These are phyloP conservation scores for Isatis tinctoria DNA, from an alignment of 345 rosid species.

Conservation along the genomic window DNA sequence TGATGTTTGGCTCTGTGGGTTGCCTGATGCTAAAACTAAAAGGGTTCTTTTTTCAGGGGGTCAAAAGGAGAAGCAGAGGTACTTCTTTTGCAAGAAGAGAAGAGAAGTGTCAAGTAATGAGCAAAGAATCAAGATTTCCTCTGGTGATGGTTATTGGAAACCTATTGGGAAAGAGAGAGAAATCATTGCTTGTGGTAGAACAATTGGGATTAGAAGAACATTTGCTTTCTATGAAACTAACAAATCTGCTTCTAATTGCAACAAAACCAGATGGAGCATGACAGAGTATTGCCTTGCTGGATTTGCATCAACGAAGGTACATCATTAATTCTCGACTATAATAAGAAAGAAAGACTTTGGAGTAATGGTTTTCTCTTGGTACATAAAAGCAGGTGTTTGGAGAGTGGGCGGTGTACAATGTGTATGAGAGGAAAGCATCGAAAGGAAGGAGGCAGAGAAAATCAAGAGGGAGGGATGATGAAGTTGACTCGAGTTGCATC, in stretches of 20 bases:
- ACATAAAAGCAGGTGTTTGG: conserved; percentile 37
- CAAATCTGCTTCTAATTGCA: conserved; percentile 12
- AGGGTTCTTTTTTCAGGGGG: conserved; percentile 39
- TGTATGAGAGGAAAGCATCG: conserved; percentile 55
- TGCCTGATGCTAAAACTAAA: not conserved
- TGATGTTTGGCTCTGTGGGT: not conserved
- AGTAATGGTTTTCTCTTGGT: conserved; percentile 10
- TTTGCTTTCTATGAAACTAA: conserved; percentile 45
- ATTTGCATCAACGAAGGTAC: conserved; percentile 29
- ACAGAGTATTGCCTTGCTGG: conserved; percentile 51
- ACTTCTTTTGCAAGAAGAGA: conserved; percentile 54
- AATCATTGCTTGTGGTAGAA: conserved; percentile 38
- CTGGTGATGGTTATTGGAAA: conserved; percentile 77
- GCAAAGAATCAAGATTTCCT: conserved; percentile 30
- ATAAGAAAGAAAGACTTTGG: not conserved
- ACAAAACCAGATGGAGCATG: conserved; percentile 58
- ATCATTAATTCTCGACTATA: not conserved
- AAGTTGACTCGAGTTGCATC: conserved; percentile 2
- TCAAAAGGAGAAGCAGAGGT: conserved; percentile 63
- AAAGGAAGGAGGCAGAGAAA: conserved; percentile 11
- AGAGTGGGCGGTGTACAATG: conserved; percentile 62
- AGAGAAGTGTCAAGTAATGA: conserved; percentile 23
- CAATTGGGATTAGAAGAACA: conserved; percentile 51
- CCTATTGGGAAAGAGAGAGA: conserved; percentile 47
- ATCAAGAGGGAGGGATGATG: not conserved